Evolutionary conservation across 441 rosid genomes (phyloP).

Genomic region (Populus hybrid): DNA sequence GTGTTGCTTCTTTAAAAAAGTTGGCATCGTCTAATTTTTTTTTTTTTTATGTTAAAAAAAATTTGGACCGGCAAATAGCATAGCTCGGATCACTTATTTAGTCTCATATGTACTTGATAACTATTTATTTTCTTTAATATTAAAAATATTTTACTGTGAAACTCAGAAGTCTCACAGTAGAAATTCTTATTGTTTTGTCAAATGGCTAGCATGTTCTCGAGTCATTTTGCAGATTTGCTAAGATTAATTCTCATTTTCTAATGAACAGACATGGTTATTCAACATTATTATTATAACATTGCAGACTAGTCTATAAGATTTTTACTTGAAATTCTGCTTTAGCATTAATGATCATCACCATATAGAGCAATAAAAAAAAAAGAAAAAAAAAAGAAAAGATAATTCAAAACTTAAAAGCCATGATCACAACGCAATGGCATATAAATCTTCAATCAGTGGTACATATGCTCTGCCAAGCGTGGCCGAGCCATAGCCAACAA

Average conservation of each 20-base stretch:
- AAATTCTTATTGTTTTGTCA: no score
- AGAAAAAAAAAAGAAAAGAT: neutral
- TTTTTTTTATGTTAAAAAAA: no score
- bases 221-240: neutral
- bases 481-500: constrained; percentile 58
- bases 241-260: no score
- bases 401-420: neutral
- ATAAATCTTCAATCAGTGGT: constrained; percentile 20
- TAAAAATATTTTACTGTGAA: neutral
- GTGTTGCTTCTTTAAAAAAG: no score
- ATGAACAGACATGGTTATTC: neutral
- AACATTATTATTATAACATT: neutral
- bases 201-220: neutral
- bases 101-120: no score
- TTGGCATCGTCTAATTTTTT: no score
- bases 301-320: neutral
- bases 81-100: no score
- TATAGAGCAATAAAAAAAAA: neutral
- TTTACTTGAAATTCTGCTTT: neutral
- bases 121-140: no score
- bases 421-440: neutral
- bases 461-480: constrained; percentile 49
- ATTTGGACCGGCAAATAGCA: no score
- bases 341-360: neutral
- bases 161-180: neutral